Evolutionary conservation across 768 basidiomycete genomes (phyloP).

Genomic region (Macrolepiota albuminosa): DNA sequence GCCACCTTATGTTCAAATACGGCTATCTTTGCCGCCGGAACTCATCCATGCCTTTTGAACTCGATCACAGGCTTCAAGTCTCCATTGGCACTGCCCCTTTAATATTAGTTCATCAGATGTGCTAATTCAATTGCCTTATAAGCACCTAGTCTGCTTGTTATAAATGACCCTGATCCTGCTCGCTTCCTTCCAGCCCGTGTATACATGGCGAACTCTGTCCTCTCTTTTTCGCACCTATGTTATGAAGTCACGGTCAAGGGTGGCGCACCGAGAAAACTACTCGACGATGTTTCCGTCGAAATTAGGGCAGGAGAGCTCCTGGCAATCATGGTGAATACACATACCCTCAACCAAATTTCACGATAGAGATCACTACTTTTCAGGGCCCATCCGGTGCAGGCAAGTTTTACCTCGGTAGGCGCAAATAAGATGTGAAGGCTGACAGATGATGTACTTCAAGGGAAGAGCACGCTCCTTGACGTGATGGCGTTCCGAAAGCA

Average conservation of each 20-base stretch:
- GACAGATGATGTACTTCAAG: constrained; percentile 13
- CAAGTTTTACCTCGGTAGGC: constrained; percentile 10
- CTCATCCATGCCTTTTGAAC: neutral
- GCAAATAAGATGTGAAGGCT: constrained; percentile 11
- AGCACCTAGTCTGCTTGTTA: neutral
- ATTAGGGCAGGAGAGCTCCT: constrained; percentile 34
- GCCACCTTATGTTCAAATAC: neutral
- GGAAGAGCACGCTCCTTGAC: constrained; percentile 42
- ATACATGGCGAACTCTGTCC: constrained; percentile 17
- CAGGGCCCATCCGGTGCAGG: constrained; percentile 45
- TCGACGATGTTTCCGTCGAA: constrained; percentile 37
- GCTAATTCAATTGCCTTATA: neutral
- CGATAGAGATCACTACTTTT: neutral
- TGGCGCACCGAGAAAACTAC: constrained; percentile 23
- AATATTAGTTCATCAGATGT: neutral
- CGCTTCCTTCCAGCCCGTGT: neutral
- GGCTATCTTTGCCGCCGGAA: neutral
- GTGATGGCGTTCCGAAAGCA: constrained; percentile 38
- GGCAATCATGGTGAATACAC: constrained; percentile 35
- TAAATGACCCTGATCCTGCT: neutral
- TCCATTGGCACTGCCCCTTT: neutral
- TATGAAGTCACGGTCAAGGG: constrained; percentile 25
- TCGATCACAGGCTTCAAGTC: neutral
- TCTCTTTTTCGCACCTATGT: constrained; percentile 29
- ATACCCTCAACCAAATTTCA: neutral